Evolutionary conservation across 495 filamentous ascomycete genomes (phyloP).

Genomic region (Friedmanniomyces endolithicus): DNA sequence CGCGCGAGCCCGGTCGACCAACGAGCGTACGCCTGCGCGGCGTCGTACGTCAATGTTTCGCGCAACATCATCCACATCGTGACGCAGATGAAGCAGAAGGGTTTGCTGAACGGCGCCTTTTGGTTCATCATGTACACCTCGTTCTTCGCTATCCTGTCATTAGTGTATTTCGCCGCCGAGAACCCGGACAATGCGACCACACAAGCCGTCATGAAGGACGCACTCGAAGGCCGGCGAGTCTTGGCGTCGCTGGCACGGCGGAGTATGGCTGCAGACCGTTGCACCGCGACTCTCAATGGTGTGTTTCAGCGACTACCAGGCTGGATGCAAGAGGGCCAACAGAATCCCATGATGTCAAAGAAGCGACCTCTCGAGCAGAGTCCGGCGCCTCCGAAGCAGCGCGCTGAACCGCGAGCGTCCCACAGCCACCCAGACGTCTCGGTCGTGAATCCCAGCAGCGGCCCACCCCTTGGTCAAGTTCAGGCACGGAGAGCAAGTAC

Average conservation of each 20-base stretch:
- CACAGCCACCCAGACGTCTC: constrained; percentile 21
- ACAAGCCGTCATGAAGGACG: constrained; percentile 73
- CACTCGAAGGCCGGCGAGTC: constrained; percentile 69
- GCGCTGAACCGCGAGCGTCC: constrained; percentile 17
- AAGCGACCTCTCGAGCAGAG: constrained; percentile 14
- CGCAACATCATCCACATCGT: constrained; percentile 91
- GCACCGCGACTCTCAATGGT: constrained; percentile 61
- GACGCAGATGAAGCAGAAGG: constrained; percentile 72
- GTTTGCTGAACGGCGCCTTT: constrained; percentile 75
- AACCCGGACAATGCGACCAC: constrained; percentile 66
- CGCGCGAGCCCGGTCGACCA: constrained; percentile 61
- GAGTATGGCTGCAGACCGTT: constrained; percentile 79
- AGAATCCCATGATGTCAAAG: constrained; percentile 23
- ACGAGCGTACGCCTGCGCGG: constrained; percentile 78
- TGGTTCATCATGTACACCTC: constrained; percentile 97
- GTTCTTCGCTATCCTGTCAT: constrained; percentile 83
- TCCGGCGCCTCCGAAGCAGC: background rate
- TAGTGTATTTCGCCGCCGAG: constrained; percentile 82
- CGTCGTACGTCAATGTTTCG: constrained; percentile 82
- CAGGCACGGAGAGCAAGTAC: constrained; percentile 36
- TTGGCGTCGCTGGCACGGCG: constrained; percentile 63
- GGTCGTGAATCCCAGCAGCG: constrained; percentile 15
- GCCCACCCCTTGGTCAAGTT: constrained; percentile 22
- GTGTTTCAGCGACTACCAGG: constrained; percentile 15
- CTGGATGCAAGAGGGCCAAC: constrained; percentile 21